Conservation (phyloP, 2,329 filamentous ascomycete species). For the Exophiala bonariae region DNA sequence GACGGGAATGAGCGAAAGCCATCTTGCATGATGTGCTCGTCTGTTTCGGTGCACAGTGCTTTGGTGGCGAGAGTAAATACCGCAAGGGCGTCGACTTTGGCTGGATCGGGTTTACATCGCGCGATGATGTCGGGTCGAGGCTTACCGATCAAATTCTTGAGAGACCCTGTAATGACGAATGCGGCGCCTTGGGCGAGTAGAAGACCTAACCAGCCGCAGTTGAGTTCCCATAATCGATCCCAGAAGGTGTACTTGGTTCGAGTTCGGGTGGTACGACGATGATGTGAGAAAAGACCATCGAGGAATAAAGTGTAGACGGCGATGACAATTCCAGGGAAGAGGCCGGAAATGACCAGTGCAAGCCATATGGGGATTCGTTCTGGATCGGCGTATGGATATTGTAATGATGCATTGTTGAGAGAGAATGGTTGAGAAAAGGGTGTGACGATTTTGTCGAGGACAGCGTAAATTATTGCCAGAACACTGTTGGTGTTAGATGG, state of each 20-base stretch:
- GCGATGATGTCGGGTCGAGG: slow-evolving; percentile 60
- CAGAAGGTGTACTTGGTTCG: slow-evolving; percentile 51
- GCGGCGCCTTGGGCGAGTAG: slow-evolving; percentile 54
- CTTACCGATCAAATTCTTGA: slow-evolving; percentile 62
- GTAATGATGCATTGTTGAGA: slow-evolving; percentile 55
- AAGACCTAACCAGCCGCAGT: slow-evolving; percentile 60
- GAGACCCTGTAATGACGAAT: slow-evolving; percentile 57
- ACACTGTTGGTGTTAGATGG: slow-evolving; percentile 37
- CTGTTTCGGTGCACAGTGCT: slow-evolving; percentile 52
- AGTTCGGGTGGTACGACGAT: slow-evolving; percentile 37
- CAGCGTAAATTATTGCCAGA: slow-evolving; percentile 52
- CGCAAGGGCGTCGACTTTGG: slow-evolving; percentile 36
- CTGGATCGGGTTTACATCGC: slow-evolving; percentile 47
- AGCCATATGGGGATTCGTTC: slow-evolving; percentile 55
- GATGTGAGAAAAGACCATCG: slow-evolving; percentile 59
- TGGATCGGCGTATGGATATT: slow-evolving; percentile 58
- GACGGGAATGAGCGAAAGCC: slow-evolving; percentile 35
- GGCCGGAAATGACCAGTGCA: slow-evolving; percentile 51
- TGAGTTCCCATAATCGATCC: slow-evolving; percentile 62
- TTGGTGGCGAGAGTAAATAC: slow-evolving; percentile 45
- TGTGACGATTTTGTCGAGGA: slow-evolving; percentile 52
- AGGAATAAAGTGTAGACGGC: slow-evolving; percentile 57
- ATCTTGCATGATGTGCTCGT: slow-evolving; percentile 55
- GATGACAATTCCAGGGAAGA: slow-evolving; percentile 53
- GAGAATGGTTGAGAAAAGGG: slow-evolving; percentile 61